phyloP scores from a whole-genome alignment of 768 basidiomycete genomes.

The Tricholoma saponaceum region DNA sequence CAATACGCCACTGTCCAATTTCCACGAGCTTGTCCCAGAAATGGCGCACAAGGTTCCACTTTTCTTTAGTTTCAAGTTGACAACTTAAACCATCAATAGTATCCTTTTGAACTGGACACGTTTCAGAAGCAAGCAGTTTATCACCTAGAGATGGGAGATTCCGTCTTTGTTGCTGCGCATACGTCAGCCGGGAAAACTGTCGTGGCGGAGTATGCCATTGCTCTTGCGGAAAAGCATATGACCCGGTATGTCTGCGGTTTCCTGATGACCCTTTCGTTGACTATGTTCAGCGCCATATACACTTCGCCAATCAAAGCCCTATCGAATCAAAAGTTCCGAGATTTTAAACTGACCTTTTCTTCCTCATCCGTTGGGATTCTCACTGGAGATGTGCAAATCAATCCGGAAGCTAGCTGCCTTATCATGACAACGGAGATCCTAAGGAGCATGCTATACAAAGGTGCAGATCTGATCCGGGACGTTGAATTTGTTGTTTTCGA shows the following conservation, averaged over 20 bases:
- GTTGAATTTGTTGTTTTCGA: slow-evolving; percentile 99
- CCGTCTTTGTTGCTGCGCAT: slow-evolving; percentile 99
- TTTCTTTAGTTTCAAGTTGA: not conserved
- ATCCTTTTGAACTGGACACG: slow-evolving; percentile 97
- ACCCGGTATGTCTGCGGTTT: slow-evolving; percentile 60
- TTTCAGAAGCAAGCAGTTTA: slow-evolving; percentile 99
- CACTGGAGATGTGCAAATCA: slow-evolving; percentile 99
- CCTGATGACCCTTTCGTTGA: slow-evolving; percentile 1
- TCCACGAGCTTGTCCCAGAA: slow-evolving; percentile 88
- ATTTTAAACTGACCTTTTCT: slow-evolving; percentile 96
- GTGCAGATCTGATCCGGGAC: slow-evolving; percentile 96
- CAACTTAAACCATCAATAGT: slow-evolving; percentile 40
- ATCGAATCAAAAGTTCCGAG: slow-evolving; percentile 98
- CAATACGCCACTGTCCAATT: slow-evolving; percentile 84
- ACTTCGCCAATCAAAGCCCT: slow-evolving; percentile 98
- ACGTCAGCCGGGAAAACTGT: slow-evolving; percentile 99
- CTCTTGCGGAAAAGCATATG: slow-evolving; percentile 96
- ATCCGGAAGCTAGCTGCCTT: slow-evolving; percentile 94
- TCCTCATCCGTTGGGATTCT: slow-evolving; percentile 90
- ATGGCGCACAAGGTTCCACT: slow-evolving; percentile 83
- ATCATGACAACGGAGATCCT: slow-evolving; percentile 99
- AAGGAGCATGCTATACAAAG: slow-evolving; percentile 97
- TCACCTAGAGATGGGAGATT: slow-evolving; percentile 94
- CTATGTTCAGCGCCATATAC: slow-evolving; percentile 78
- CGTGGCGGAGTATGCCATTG: slow-evolving; percentile 98